Conservation (phyloP, 225 moss, liverwort and hornwort species). For the Straminergon stramineum region DNA sequence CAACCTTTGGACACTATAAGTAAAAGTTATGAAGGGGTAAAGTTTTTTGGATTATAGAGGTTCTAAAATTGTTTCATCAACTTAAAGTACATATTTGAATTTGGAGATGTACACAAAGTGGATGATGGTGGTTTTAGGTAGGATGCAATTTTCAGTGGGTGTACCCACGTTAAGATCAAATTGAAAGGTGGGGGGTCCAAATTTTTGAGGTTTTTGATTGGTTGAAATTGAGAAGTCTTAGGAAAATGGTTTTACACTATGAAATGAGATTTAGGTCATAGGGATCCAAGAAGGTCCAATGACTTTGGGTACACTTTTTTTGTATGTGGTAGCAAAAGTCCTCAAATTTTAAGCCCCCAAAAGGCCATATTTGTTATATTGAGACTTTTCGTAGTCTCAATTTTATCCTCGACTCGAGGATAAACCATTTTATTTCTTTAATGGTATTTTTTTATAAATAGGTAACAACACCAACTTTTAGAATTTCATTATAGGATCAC, state of each 20-base stretch:
- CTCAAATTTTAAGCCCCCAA: background rate
- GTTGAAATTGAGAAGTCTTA: too few species aligned
- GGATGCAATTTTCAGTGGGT: rapidly evolving
- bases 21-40: background rate
- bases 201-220: background rate
- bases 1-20: background rate
- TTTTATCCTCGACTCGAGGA: too few species aligned
- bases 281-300: background rate
- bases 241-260: background rate
- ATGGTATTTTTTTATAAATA: too few species aligned
- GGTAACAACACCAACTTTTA: too few species aligned
- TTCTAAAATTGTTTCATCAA: too few species aligned
- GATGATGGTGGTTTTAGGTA: background rate
- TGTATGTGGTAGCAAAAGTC: rapidly evolving
- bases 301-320: background rate
- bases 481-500: too few species aligned
- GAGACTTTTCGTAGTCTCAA: too few species aligned
- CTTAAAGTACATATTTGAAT: background rate
- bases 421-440: too few species aligned
- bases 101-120: background rate
- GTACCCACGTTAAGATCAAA: rapidly evolving
- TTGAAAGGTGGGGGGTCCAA: rapidly evolving
- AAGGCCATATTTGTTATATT: too few species aligned
- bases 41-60: background rate
- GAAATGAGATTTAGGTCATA: background rate